A percentile compares a stretch with the other conserved stretches of the same genome.
Evolutionary conservation across 176 grass and related monocot genomes (phyloP).

Genomic region (Paspalum vaginatum): DNA sequence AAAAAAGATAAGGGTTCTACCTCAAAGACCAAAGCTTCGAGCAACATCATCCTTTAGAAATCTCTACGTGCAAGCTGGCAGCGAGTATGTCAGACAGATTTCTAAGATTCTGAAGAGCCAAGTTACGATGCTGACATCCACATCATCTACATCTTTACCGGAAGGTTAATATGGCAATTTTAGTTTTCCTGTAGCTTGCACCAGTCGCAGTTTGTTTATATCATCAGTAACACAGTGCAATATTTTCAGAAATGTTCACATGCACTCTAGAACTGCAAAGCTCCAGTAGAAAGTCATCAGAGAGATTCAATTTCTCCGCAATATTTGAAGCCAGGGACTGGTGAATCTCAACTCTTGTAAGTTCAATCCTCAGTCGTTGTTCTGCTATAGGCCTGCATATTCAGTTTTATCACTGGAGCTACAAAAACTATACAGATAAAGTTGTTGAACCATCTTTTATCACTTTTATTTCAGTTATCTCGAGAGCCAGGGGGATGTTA

Average conservation of each 20-base stretch:
- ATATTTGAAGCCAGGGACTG: conserved; percentile 81
- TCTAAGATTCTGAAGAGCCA: conserved; percentile 79
- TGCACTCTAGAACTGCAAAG: conserved; percentile 85
- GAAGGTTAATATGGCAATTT: conserved; percentile 56
- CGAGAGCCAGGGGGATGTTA: conserved; percentile 68
- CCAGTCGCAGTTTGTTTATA: conserved; percentile 9
- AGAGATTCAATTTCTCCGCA: conserved; percentile 60
- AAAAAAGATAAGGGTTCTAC: conserved; percentile 74
- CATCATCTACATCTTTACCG: conserved; percentile 59
- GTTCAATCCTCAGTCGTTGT: conserved; percentile 30
- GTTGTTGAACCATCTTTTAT: conserved; percentile 36
- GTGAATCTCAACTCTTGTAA: conserved; percentile 97
- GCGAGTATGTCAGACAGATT: conserved; percentile 79
- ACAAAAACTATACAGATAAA: neutral
- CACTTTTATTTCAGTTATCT: conserved; percentile 61
- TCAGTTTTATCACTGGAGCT: conserved; percentile 5
- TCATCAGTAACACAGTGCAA: conserved; percentile 16
- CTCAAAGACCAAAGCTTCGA: conserved; percentile 72
- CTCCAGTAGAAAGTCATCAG: conserved; percentile 51
- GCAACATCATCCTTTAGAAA: conserved; percentile 71
- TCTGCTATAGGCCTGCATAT: neutral
- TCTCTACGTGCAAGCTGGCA: conserved; percentile 85
- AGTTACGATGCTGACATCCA: conserved; percentile 75
- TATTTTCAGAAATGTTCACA: conserved; percentile 64
- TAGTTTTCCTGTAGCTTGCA: neutral